A percentile compares a stretch with the other conserved stretches of the same genome.
Conservation (phyloP, 768 basidiomycete genomes). For the Boletus reticuloceps region DNA sequence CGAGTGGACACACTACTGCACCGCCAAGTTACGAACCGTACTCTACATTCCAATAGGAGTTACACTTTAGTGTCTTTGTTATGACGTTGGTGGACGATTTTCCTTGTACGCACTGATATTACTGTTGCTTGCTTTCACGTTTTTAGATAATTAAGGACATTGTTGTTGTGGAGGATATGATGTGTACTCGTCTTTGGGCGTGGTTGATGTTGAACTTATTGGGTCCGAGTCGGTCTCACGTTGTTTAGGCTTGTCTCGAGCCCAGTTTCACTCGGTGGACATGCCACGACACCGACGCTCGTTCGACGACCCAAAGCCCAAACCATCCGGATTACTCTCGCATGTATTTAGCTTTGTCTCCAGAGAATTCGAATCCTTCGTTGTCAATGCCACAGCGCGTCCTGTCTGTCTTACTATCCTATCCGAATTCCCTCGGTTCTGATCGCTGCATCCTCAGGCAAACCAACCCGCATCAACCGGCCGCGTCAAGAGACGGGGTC, state of each 20-base stretch:
- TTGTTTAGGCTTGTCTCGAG: too few relatives aligned
- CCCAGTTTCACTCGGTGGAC: too few relatives aligned
- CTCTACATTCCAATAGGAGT: constrained; percentile 44
- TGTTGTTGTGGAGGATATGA: constrained; percentile 3
- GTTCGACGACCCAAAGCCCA: background rate
- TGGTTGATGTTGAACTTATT: constrained; percentile 11
- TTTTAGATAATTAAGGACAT: constrained; percentile 14
- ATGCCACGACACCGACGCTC: constrained; percentile 9
- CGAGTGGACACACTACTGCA: constrained; percentile 28
- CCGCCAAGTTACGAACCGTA: constrained; percentile 58
- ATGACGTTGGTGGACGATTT: constrained; percentile 7
- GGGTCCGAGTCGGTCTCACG: constrained; percentile 19
- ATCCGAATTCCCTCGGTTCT: background rate
- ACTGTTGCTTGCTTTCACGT: constrained; percentile 2
- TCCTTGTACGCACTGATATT: constrained; percentile 12
- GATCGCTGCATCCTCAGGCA: constrained; percentile 11
- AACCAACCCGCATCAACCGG: constrained; percentile 10
- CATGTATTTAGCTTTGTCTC: constrained; percentile 70
- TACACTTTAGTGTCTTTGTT: background rate
- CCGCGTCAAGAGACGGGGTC: constrained; percentile 9
- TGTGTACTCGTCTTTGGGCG: constrained; percentile 6
- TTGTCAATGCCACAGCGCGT: constrained; percentile 56
- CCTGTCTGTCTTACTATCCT: constrained; percentile 13
- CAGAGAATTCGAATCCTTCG: constrained; percentile 68
- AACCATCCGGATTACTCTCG: constrained; percentile 45